phyloP scores from a whole-genome alignment of 306 rosid species.

The Canavalia gladiata region DNA sequence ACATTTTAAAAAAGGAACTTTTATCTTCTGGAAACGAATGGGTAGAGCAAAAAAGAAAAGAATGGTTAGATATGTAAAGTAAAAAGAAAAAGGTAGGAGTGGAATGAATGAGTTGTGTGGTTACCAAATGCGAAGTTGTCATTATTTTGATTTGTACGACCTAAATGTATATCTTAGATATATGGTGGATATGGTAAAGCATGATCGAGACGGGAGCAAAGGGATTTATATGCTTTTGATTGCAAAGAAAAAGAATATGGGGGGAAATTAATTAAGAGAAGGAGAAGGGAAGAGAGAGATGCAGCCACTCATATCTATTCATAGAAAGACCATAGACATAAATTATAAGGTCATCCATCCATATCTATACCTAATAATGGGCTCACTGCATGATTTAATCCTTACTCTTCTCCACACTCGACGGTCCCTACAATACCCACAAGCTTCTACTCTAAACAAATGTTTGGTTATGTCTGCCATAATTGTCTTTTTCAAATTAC shows the following conservation, averaged over 20 bases:
- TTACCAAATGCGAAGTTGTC: background rate
- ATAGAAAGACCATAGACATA: constrained; percentile 20
- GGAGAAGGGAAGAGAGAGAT: constrained; percentile 16
- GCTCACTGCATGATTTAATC: constrained; percentile 42
- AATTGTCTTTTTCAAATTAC: background rate
- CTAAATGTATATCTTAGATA: background rate
- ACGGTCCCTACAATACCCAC: constrained; percentile 44
- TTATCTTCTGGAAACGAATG: too few species aligned
- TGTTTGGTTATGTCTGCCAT: constrained; percentile 28
- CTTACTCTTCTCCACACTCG: constrained; percentile 30
- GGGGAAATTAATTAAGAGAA: background rate
- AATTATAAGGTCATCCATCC: constrained; percentile 23
- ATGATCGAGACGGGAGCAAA: background rate
- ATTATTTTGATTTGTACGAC: background rate
- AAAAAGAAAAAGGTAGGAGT: too few species aligned
- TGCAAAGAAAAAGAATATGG: constrained; percentile 11
- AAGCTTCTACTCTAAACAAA: background rate
- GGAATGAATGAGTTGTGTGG: background rate
- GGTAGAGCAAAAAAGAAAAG: too few species aligned
- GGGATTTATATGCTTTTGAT: constrained; percentile 5
- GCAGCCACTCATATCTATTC: background rate
- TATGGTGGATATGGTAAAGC: constrained; percentile 23
- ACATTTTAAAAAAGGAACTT: too few species aligned
- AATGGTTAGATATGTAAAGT: too few species aligned
- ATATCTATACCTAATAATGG: constrained; percentile 38